A percentile compares a stretch with the other conserved stretches of the same genome.
phyloP scores from a whole-genome alignment of 164 flowering plant genomes.

The Liquidambar formosana region DNA sequence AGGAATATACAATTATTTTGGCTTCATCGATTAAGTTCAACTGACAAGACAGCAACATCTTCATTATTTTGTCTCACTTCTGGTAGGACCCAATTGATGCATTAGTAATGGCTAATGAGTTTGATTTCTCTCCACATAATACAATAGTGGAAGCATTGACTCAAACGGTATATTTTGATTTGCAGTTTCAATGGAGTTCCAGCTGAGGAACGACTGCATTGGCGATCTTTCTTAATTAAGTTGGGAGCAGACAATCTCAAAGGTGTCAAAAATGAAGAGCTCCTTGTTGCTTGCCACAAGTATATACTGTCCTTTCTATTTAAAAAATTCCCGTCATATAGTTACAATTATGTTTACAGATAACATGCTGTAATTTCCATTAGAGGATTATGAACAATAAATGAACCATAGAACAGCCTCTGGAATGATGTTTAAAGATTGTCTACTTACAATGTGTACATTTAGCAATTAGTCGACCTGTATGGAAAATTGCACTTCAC shows the following conservation, averaged over 20 bases:
- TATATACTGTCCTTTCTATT: slow-evolving; percentile 32
- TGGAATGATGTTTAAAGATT: too few species aligned
- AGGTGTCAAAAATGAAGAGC: slow-evolving; percentile 95
- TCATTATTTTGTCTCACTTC: not conserved
- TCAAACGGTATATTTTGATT: not conserved
- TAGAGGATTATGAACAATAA: too few species aligned
- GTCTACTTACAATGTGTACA: too few species aligned
- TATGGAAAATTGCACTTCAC: too few species aligned
- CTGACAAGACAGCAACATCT: not conserved
- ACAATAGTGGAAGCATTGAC: not conserved
- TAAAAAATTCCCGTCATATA: too few species aligned
- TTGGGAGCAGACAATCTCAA: slow-evolving; percentile 94
- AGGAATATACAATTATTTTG: not conserved
- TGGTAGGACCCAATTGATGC: not conserved
- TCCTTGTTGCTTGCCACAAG: slow-evolving; percentile 96
- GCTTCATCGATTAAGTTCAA: not conserved
- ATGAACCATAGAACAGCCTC: too few species aligned
- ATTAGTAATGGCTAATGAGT: not conserved
- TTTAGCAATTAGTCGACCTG: too few species aligned
- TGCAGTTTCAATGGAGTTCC: slow-evolving; percentile 97
- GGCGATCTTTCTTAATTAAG: slow-evolving; percentile 94
- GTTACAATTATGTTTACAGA: too few species aligned
- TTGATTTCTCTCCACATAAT: not conserved
- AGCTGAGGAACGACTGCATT: slow-evolving; percentile 92
- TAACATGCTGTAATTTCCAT: too few species aligned